These are phyloP conservation scores for Kazachstania sp. DNA, from an alignment of 1,139 yeast genomes.

Conservation along the genomic window DNA sequence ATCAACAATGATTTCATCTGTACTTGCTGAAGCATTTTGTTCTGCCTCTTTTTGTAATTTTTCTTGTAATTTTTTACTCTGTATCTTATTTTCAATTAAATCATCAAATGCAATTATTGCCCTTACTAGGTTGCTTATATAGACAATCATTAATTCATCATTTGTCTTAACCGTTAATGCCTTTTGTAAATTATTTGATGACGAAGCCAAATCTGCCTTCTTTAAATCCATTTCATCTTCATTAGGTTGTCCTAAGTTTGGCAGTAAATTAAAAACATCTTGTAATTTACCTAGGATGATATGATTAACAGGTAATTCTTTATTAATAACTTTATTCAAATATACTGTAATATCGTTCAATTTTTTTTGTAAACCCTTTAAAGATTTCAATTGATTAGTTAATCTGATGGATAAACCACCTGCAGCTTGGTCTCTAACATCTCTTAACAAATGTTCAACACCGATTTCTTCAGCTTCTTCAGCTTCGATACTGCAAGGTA, in stretches of 20 bases:
- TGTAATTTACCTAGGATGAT: constrained; percentile 86
- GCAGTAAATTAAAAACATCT: constrained; percentile 87
- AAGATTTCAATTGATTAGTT: constrained; percentile 81
- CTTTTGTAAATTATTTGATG: constrained; percentile 48
- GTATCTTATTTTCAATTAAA: constrained; percentile 89
- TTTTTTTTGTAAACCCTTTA: constrained; percentile 78
- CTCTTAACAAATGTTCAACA: constrained; percentile 90
- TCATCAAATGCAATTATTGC: constrained; percentile 96
- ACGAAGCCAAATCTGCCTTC: constrained; percentile 17
- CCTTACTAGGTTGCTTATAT: constrained; percentile 81
- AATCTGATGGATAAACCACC: constrained; percentile 82
- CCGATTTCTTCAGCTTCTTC: constrained; percentile 99
- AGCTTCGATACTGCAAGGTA: constrained; percentile 88
- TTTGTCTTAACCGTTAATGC: constrained; percentile 90
- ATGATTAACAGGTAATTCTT: constrained; percentile 79
- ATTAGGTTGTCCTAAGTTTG: constrained; percentile 49
- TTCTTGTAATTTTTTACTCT: constrained; percentile 54
- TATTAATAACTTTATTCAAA: constrained; percentile 63
- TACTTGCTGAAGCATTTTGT: constrained; percentile 8
- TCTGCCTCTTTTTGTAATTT: constrained; percentile 16
- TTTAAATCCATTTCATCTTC: constrained; percentile 25
- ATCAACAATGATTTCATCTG: constrained; percentile 6
- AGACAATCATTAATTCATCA: constrained; percentile 91
- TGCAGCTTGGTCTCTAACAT: constrained; percentile 93
- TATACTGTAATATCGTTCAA: constrained; percentile 72